Base-by-base conservation (phyloP, 2,329 filamentous ascomycete genomes). In the Pyricularia pennisetigena region DNA sequence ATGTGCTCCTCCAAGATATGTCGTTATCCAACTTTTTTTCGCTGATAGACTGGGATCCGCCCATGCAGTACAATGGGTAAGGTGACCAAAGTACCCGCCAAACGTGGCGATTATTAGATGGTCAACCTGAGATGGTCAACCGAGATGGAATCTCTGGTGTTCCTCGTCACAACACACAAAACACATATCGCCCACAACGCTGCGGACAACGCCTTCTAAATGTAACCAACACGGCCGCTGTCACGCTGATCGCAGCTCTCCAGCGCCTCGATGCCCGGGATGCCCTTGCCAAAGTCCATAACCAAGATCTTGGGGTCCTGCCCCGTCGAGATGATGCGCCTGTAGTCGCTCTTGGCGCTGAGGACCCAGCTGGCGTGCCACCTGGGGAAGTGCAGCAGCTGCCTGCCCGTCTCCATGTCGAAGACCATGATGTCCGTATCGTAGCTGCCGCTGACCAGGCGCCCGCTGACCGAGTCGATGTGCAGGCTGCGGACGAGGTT, bases 281-380 rank as follows among this genome's bases (percentile, higher is more conserved):
- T 80, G 62, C 82, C 83, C 23, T 83, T 82, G 32, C 88, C 95
- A 80, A 98, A 99, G 80, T 99, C 95, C 84, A 98, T 90, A 70
- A 99, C 90, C 69, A 98, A 81, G 67, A 96, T 93, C 76, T 96
- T 90, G 41, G 94, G 91, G 74, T 97, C 94, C 78, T 99, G 95
- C 66, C 94, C 95, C 0, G 94, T 97, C 73, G 93, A 95, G 70
- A 99, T 92, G 71, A 99, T 95, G 70, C 95, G 88, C 69, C 94
- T 86, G 78, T 98, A 98, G 76, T 99, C 94, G 71, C 92, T 94
- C 83, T 97, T 97, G 67, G 95, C 95, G 71, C 92, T 94, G 69
- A 99, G 81, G 75, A 99, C 96, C 95, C 95, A 99, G 79, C 93
- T 97, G 12, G 90, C 90, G 69, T 97, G 97, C 93, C 94, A 98